Conservation (phyloP, 75 land plant genomes). For the Ceratopteris richardii region DNA sequence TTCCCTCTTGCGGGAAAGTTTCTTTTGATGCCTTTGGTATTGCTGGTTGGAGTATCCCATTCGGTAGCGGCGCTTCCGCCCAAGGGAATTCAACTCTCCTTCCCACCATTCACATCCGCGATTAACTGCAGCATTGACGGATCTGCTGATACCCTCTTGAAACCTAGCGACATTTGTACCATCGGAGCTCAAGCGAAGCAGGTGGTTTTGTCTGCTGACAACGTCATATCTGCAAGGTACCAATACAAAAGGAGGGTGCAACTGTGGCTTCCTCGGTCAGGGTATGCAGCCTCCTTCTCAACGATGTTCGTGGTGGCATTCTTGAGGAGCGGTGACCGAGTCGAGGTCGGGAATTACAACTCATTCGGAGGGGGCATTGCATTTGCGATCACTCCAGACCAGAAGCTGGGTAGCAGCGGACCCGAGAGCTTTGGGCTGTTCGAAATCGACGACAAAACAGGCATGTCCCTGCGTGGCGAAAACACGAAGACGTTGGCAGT, state of each 20-base stretch:
- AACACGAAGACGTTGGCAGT: slow-evolving; percentile 5
- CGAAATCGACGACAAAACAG: slow-evolving; percentile 5
- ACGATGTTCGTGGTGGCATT: slow-evolving; percentile 9
- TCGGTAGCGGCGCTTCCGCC: neutral
- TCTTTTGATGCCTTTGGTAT: no score
- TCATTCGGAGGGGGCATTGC: slow-evolving; percentile 6
- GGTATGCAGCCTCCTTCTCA: no score
- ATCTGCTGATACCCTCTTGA: neutral
- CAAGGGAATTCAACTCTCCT: neutral
- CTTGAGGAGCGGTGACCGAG: slow-evolving; percentile 3
- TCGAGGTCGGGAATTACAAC: neutral
- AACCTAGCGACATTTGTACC: neutral
- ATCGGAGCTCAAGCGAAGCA: neutral
- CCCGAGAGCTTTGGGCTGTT: slow-evolving; percentile 10
- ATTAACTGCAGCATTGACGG: slow-evolving; percentile 1
- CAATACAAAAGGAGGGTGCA: slow-evolving; percentile 13
- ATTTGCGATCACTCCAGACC: slow-evolving; percentile 13
- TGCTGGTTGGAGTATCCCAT: no score
- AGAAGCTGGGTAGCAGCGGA: neutral
- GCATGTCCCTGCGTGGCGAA: neutral
- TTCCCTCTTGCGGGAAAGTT: no score
- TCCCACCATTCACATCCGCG: neutral
- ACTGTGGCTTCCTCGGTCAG: slow-evolving; percentile 5
- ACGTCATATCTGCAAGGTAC: slow-evolving; percentile 5
- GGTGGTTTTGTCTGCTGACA: slow-evolving; percentile 4